Evolutionary conservation across 1,284 basidiomycete species (phyloP).

Genomic region (Porphyrellus sp.): DNA sequence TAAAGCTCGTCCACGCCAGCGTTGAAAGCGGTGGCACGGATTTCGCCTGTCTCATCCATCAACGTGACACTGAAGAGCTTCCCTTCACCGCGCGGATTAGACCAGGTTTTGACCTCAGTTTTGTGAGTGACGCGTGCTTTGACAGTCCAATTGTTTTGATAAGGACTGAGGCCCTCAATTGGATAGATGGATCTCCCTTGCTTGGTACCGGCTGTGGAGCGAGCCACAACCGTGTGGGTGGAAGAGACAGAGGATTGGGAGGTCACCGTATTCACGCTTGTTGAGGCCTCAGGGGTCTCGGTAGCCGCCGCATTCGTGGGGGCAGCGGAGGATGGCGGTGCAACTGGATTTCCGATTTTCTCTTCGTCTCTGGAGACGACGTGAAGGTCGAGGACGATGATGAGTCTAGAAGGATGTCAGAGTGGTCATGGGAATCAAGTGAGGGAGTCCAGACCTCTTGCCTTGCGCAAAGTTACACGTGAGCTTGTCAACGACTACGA

Average conservation of each 20-base stretch:
- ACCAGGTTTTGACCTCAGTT: constrained; percentile 87
- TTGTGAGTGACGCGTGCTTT: constrained; percentile 92
- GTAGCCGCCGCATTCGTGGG: neutral
- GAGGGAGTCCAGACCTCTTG: constrained; percentile 58
- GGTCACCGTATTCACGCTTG: neutral
- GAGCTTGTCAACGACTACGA: constrained; percentile 75
- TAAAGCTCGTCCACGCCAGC: constrained; percentile 82
- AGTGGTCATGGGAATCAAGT: neutral
- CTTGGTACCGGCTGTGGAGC: constrained; percentile 31
- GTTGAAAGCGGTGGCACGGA: constrained; percentile 92
- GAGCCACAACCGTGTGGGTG: constrained; percentile 17
- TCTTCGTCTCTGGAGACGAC: constrained; percentile 51
- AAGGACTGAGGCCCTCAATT: constrained; percentile 94
- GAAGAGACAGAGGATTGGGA: constrained; percentile 20
- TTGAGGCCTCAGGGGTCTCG: constrained; percentile 10
- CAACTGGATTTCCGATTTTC: constrained; percentile 76
- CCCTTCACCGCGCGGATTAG: constrained; percentile 90
- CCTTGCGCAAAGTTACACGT: constrained; percentile 85
- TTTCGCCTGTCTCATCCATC: constrained; percentile 95
- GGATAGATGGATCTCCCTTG: constrained; percentile 61
- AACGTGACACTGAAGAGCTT: constrained; percentile 92
- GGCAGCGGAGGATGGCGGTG: constrained; percentile 30
- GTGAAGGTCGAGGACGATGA: constrained; percentile 80
- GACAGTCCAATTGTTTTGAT: constrained; percentile 99
- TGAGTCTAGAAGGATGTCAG: constrained; percentile 52